Conservation (phyloP, 495 filamentous ascomycete genomes). For the Aspergillus panamensis region DNA sequence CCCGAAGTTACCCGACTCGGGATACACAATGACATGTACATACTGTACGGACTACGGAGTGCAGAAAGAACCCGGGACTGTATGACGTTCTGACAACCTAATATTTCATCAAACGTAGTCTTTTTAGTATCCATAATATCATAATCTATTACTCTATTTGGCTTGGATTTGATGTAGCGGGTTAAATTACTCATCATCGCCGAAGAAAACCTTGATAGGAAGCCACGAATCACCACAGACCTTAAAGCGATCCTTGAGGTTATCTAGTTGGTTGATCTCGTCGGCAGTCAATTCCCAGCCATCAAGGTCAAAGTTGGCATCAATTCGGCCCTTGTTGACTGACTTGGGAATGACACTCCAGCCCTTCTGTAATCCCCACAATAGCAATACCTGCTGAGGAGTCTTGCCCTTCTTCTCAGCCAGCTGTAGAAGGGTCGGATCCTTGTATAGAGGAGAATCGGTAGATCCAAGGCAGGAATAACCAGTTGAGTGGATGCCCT, state of each 20-base stretch:
- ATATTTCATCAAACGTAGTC: not conserved
- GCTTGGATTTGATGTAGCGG: slow-evolving; percentile 16
- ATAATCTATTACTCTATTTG: slow-evolving; percentile 14
- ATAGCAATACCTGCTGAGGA: slow-evolving; percentile 63
- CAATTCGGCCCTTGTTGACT: slow-evolving; percentile 58
- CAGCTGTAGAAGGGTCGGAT: slow-evolving; percentile 55
- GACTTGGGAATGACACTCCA: slow-evolving; percentile 73
- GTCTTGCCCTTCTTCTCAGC: slow-evolving; percentile 64
- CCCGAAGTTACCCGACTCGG: not conserved
- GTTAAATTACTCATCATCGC: slow-evolving; percentile 67
- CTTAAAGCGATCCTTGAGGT: slow-evolving; percentile 67
- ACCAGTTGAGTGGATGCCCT: slow-evolving; percentile 65
- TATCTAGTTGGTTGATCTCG: slow-evolving; percentile 60
- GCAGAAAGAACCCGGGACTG: too few species aligned
- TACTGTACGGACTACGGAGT: too few species aligned
- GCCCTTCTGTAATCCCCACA: slow-evolving; percentile 68
- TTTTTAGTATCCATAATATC: not conserved
- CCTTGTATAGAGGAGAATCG: slow-evolving; percentile 52
- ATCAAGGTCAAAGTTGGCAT: slow-evolving; percentile 62
- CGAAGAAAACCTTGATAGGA: slow-evolving; percentile 80
- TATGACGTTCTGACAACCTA: not conserved
- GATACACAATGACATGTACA: not conserved
- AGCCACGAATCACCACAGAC: slow-evolving; percentile 68
- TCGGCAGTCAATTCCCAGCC: slow-evolving; percentile 63
- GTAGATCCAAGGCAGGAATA: slow-evolving; percentile 68